A percentile compares a stretch with the other conserved stretches of the same genome.
Conservation (phyloP, 495 filamentous ascomycete genomes). For the Evernia prunastri region DNA sequence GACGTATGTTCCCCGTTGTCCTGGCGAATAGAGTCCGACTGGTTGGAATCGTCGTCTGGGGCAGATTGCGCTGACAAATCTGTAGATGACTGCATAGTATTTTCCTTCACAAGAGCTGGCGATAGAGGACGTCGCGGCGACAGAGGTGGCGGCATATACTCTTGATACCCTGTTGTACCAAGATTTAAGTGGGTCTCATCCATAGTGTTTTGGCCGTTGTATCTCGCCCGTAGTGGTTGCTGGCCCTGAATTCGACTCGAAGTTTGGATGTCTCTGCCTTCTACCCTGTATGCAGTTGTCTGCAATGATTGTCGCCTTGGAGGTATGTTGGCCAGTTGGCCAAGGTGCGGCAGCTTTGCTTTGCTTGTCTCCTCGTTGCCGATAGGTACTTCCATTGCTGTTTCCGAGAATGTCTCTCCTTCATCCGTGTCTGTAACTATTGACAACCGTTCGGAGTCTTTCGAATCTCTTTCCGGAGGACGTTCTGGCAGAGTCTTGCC, state of each 20-base stretch:
- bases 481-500: constrained; percentile 71
- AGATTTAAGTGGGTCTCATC: constrained; percentile 29
- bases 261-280: constrained; percentile 34
- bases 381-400: constrained; percentile 27
- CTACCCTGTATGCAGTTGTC: constrained; percentile 21
- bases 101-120: constrained; percentile 19
- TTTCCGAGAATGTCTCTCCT: constrained; percentile 24
- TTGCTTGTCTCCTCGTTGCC: constrained; percentile 7
- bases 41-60: constrained; percentile 9
- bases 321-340: constrained; percentile 28
- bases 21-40: constrained; percentile 44
- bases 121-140: constrained; percentile 46
- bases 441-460: constrained; percentile 42
- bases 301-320: constrained; percentile 38
- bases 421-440: constrained; percentile 44
- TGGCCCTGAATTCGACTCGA: constrained; percentile 35
- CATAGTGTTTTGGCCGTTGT: constrained; percentile 5
- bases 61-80: constrained; percentile 20
- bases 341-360: constrained; percentile 14
- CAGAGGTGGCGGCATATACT: constrained; percentile 60
- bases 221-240: constrained; percentile 27
- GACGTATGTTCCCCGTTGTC: constrained; percentile 73
- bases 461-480: constrained; percentile 65
- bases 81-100: constrained; percentile 26
- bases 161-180: constrained; percentile 39